phyloP scores from a whole-genome alignment of 129 eudicot genomes.

The Rutidosis leptorrhynchoides region DNA sequence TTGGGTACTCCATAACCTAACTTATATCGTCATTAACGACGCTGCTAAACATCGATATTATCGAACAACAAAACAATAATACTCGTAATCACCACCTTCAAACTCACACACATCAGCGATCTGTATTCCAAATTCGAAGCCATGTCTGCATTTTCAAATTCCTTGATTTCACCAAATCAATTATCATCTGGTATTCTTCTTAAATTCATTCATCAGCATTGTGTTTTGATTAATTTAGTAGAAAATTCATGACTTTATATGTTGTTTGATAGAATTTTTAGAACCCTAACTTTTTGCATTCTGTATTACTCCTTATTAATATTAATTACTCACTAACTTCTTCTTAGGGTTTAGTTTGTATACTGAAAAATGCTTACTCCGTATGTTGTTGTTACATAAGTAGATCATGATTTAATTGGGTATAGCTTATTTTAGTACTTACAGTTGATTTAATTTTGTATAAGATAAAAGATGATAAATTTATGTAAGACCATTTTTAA shows the following conservation, averaged over 20 bases:
- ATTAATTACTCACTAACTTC: too few species aligned
- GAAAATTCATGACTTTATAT: conserved; percentile 4
- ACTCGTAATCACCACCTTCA: conserved; percentile 20
- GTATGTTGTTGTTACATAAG: too few species aligned
- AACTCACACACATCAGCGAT: conserved; percentile 1
- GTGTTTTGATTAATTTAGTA: neutral
- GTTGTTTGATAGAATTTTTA: conserved; percentile 5
- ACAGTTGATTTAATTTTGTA: too few species aligned
- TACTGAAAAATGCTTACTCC: too few species aligned
- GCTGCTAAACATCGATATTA: conserved; percentile 28
- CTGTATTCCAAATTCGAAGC: conserved; percentile 14
- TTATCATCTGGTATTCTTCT: conserved; percentile 40
- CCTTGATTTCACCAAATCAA: conserved; percentile 34
- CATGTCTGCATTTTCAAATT: conserved; percentile 52
- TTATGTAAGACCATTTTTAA: too few species aligned
- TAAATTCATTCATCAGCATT: neutral
- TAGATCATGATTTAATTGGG: too few species aligned
- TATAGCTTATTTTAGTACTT: too few species aligned
- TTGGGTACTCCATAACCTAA: neutral
- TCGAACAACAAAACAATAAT: conserved; percentile 26
- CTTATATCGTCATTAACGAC: conserved; percentile 21
- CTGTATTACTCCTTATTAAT: conserved; percentile 5
- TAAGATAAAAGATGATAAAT: neutral
- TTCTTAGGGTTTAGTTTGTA: neutral
- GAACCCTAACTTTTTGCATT: conserved; percentile 21